These are phyloP conservation scores for Gossypium davidsonii DNA, from an alignment of 441 rosid genomes.

Conservation along the genomic window DNA sequence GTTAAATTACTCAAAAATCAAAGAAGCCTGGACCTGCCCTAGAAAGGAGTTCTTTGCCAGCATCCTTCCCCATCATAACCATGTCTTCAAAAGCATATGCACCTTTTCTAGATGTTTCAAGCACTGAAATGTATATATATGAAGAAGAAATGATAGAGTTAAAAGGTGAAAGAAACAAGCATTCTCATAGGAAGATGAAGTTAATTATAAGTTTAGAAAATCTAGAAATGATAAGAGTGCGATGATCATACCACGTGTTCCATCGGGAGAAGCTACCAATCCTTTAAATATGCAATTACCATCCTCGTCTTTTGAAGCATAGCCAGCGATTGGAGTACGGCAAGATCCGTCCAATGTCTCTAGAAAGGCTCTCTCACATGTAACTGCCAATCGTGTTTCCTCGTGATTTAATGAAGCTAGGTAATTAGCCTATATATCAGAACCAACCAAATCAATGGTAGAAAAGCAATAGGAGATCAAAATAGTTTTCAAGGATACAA, in stretches of 20 bases:
- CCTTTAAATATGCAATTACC: conserved; percentile 85
- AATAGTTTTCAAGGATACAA: neutral
- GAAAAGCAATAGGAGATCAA: neutral
- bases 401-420: conserved; percentile 83
- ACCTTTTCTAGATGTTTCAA: conserved; percentile 85
- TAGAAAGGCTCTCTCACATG: conserved; percentile 86
- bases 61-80: conserved; percentile 82
- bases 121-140: conserved; percentile 45
- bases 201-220: neutral
- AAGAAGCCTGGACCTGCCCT: conserved; percentile 82
- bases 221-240: neutral
- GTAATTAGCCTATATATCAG: conserved; percentile 52
- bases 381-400: conserved; percentile 77
- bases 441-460: conserved; percentile 1
- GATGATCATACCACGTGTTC: conserved; percentile 54
- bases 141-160: conserved; percentile 9
- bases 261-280: conserved; percentile 90
- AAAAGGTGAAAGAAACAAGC: neutral
- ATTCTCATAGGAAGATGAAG: neutral
- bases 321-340: conserved; percentile 97
- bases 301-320: conserved; percentile 64
- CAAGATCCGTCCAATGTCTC: conserved; percentile 79
- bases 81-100: conserved; percentile 60
- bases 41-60: conserved; percentile 81
- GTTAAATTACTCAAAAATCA: conserved; percentile 24